These are phyloP conservation scores for Venturiaceae sp. DNA, from an alignment of 2,329 filamentous ascomycete genomes.

Conservation along the genomic window DNA sequence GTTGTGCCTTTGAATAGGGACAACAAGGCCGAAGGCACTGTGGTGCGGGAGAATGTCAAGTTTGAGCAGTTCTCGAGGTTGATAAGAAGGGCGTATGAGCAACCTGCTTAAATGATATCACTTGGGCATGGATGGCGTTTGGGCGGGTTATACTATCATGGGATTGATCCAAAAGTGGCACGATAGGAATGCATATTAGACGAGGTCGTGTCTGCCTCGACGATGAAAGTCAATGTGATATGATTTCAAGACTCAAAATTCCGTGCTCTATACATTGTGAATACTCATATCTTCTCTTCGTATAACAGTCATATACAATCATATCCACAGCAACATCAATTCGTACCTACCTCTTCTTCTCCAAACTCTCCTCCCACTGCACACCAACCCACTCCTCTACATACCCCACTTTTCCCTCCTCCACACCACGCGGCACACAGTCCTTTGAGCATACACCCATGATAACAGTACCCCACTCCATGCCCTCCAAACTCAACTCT, in stretches of 20 bases:
- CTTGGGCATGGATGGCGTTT: background rate
- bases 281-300: no score
- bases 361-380: conserved; percentile 86
- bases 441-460: conserved; percentile 75
- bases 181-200: background rate
- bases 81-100: conserved; percentile 78
- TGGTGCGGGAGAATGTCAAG: conserved; percentile 91
- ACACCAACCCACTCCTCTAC: conserved; percentile 96
- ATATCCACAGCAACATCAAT: no score
- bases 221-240: background rate
- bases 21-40: conserved; percentile 92
- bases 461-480: conserved; percentile 97
- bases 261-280: no score
- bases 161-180: background rate
- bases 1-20: conserved; percentile 87
- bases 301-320: no score
- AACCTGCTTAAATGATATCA: conserved; percentile 42
- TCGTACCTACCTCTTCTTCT: conserved; percentile 6
- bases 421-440: conserved; percentile 54
- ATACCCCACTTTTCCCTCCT: conserved; percentile 60
- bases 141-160: background rate
- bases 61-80: conserved; percentile 77
- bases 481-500: conserved; percentile 62
- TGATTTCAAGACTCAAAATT: background rate
- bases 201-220: background rate